Percentiles rank a stretch among this genome's conserved stretches.
Evolutionary conservation across 176 grass and related monocot species (phyloP).

Genomic region (Thalia dealbata): DNA sequence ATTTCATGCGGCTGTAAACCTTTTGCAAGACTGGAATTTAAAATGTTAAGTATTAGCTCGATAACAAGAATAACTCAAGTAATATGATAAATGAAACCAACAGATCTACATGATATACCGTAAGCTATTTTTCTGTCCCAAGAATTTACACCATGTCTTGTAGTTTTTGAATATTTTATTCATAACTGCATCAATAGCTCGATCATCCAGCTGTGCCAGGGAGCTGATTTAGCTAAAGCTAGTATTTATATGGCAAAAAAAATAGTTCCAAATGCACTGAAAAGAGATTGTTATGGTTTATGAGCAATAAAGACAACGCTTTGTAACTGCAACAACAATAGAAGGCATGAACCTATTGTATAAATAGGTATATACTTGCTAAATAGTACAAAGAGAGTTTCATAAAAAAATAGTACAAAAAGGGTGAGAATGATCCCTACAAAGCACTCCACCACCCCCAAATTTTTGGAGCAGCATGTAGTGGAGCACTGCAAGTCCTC

Average conservation of each 20-base stretch:
- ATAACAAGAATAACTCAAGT: background rate
- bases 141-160: conserved; percentile 90
- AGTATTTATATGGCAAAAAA: conserved; percentile 11
- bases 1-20: conserved; percentile 67
- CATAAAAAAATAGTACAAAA: no score
- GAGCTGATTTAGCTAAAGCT: conserved; percentile 3
- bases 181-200: conserved; percentile 72
- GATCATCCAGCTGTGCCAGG: conserved; percentile 66
- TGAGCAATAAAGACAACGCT: background rate
- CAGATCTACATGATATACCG: conserved; percentile 26
- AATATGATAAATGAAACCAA: background rate
- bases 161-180: conserved; percentile 91
- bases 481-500: no score
- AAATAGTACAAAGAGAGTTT: no score
- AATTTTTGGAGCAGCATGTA: no score
- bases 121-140: conserved; percentile 79
- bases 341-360: no score
- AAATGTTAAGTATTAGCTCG: conserved; percentile 12
- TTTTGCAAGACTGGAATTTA: conserved; percentile 43
- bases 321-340: background rate
- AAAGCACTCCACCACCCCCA: no score
- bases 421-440: no score
- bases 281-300: background rate
- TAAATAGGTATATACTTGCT: no score
- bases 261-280: background rate